Base-by-base conservation (phyloP, 2,329 filamentous ascomycete genomes). In the Exophiala bonariae region DNA sequence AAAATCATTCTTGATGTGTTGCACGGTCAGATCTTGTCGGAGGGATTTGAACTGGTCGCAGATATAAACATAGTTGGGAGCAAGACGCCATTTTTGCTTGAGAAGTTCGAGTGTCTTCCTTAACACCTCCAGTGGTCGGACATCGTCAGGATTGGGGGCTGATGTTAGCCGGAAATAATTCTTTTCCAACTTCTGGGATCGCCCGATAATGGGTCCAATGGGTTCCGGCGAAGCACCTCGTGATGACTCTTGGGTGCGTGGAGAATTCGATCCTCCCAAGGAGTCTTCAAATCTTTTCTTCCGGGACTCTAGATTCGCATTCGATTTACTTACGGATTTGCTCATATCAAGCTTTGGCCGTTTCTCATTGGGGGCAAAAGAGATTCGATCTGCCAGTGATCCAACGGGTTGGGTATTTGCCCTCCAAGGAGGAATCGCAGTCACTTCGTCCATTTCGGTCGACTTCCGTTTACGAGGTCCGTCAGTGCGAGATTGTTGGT, bases 1-100 rank as follows among this genome's bases (percentile, higher is more conserved):
- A 66, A 99, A 97, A 43, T 95, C 88, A 70, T 90, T 96, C 73
- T 89, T 91, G 73, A 99, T 90, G 64, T 89, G 92, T 71, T 99
- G 93, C 45, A 99, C 93, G 31, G 93, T 99, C 66, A 99, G 79
- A 75, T 99, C 93, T 77, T 99, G 93, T 52, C 93, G 89, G 67
- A 99, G 80, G 13, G 93, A 96, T 71, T 99, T 99, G 79, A 99
- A 95, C 78, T 99, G 93, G 66, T 99, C 91, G 80, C 93, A 97
- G 56, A 96, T 95, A 72, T 96, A 99, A 59, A 83, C 85, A 70
- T 99, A 99, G 71, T 97, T 96, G 72, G 85, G 86, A 61, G 96
- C 90, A 59, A 85, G 82, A 65, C 84, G 87, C 93, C 93, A 99
- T 72, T 95, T 97, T 74, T 85, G 87, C 75, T 95, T 95, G 55